These are phyloP conservation scores for Lipomyces yarrowii DNA, from an alignment of 1,139 yeast species.

Conservation along the genomic window DNA sequence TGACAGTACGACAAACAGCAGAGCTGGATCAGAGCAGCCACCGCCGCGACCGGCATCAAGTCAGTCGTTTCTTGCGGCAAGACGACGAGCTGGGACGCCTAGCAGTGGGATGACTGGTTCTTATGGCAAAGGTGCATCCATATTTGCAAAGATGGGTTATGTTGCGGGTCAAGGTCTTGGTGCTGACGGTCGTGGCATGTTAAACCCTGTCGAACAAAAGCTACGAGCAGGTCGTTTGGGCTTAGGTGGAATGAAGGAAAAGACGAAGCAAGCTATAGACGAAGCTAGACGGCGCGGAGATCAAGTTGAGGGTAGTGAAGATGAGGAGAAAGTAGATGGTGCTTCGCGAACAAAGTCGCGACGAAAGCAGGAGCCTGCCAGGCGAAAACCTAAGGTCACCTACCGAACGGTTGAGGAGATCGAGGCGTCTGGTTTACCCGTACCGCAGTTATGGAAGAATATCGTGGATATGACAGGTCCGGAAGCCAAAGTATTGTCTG, in stretches of 20 bases:
- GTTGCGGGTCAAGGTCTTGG: slow-evolving; percentile 84
- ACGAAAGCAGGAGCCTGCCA: slow-evolving; percentile 31
- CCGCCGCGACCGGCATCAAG: neutral
- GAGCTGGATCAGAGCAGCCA: neutral
- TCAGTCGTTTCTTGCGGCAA: slow-evolving; percentile 12
- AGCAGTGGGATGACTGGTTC: slow-evolving; percentile 7
- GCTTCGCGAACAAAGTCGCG: slow-evolving; percentile 30
- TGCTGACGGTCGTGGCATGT: slow-evolving; percentile 65
- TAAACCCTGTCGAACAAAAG: slow-evolving; percentile 73
- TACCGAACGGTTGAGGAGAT: slow-evolving; percentile 47
- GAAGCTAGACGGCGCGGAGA: slow-evolving; percentile 35
- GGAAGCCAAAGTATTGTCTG: slow-evolving; percentile 28
- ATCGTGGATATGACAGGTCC: slow-evolving; percentile 41
- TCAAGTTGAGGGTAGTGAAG: slow-evolving; percentile 30
- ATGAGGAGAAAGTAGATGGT: slow-evolving; percentile 28
- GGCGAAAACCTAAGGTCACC: slow-evolving; percentile 34
- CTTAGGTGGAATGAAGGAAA: slow-evolving; percentile 61
- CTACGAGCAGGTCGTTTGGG: slow-evolving; percentile 63
- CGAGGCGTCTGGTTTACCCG: slow-evolving; percentile 43
- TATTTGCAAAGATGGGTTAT: slow-evolving; percentile 87
- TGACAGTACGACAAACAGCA: neutral
- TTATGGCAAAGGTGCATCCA: slow-evolving; percentile 85
- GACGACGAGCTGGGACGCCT: slow-evolving; percentile 22
- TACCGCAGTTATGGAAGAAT: slow-evolving; percentile 44
- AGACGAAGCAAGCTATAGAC: slow-evolving; percentile 35